Percentiles rank a stretch among this genome's conserved stretches.
Conservation (phyloP, 805 yeast species). For the Komagataella kurtzmanii region DNA sequence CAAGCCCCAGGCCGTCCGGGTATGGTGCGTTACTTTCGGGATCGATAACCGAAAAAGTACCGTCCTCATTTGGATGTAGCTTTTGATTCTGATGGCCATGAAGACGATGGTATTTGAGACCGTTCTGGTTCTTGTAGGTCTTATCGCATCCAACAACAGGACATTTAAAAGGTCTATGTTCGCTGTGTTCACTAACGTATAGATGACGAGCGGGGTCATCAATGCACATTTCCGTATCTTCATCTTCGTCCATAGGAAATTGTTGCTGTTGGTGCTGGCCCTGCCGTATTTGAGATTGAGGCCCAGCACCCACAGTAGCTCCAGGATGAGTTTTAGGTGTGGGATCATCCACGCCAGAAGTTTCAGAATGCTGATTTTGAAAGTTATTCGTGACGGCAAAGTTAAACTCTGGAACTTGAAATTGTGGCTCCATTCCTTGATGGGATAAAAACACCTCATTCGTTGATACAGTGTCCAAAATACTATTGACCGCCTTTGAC, state of each 20-base stretch:
- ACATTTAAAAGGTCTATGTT: slow-evolving; percentile 90
- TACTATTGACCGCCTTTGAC: slow-evolving; percentile 38
- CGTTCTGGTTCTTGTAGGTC: slow-evolving; percentile 95
- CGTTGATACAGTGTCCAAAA: slow-evolving; percentile 80
- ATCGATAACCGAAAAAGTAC: slow-evolving; percentile 83
- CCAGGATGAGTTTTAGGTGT: slow-evolving; percentile 12
- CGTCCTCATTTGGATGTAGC: slow-evolving; percentile 81
- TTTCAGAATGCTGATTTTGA: not conserved
- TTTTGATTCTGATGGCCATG: slow-evolving; percentile 98
- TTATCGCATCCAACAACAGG: slow-evolving; percentile 98
- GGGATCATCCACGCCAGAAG: not conserved
- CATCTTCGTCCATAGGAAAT: slow-evolving; percentile 21
- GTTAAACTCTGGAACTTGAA: slow-evolving; percentile 1
- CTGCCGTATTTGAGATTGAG: slow-evolving; percentile 2
- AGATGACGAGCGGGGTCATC: slow-evolving; percentile 95
- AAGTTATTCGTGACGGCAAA: not conserved
- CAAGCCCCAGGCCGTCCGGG: slow-evolving; percentile 88
- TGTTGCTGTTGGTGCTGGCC: slow-evolving; percentile 11
- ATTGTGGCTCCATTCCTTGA: slow-evolving; percentile 14
- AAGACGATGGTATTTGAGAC: slow-evolving; percentile 84
- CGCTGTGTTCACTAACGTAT: slow-evolving; percentile 85
- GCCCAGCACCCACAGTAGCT: slow-evolving; percentile 7
- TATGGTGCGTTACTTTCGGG: slow-evolving; percentile 84
- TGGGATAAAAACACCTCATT: slow-evolving; percentile 72
- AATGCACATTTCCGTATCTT: slow-evolving; percentile 49